Conservation (phyloP, 331 rosid species). For the Prunus yedoensis region DNA sequence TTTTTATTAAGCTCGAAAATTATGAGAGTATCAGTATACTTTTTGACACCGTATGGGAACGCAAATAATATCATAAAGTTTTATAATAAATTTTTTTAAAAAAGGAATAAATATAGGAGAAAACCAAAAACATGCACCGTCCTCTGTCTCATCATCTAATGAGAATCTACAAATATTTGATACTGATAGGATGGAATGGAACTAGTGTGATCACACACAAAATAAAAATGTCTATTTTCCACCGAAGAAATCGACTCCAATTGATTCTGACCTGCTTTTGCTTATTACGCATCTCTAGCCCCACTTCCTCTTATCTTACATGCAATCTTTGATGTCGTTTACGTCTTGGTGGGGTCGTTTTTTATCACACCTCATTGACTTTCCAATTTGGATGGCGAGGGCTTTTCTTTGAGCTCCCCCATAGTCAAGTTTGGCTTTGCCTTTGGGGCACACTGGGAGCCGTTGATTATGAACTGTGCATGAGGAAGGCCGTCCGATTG, state of each 20-base stretch:
- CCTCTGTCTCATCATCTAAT: background rate
- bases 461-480: slow-evolving; percentile 4
- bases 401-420: background rate
- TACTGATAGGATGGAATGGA: background rate
- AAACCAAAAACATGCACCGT: background rate
- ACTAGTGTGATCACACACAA: background rate
- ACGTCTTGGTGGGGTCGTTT: background rate
- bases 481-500: slow-evolving; percentile 2
- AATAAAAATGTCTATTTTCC: slow-evolving; percentile 1
- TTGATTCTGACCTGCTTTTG: background rate
- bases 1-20: too few relatives aligned
- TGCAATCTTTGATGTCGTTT: slow-evolving; percentile 6
- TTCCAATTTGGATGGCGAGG: background rate
- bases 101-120: background rate
- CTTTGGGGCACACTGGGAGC: background rate
- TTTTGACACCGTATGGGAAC: too few relatives aligned
- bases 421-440: slow-evolving; percentile 15
- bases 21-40: too few relatives aligned
- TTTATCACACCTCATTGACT: background rate
- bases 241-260: slow-evolving; percentile 28
- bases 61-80: too few relatives aligned
- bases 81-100: too few relatives aligned
- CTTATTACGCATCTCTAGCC: background rate
- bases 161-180: slow-evolving; percentile 12
- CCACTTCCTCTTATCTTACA: background rate